phyloP scores from a whole-genome alignment of 2,329 filamentous ascomycete species.

The Fusarium sp. region DNA sequence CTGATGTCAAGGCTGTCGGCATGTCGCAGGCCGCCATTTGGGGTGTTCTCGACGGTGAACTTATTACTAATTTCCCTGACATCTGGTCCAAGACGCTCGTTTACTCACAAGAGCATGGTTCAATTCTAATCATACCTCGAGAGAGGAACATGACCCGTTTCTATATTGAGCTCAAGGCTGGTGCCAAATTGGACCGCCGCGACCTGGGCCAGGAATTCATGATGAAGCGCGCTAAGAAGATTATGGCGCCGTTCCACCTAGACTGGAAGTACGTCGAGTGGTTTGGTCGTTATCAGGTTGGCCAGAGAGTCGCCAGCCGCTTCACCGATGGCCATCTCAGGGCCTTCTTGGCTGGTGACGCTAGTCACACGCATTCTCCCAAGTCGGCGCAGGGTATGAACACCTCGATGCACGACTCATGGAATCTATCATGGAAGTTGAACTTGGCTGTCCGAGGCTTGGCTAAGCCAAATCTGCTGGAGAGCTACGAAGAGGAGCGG shows the following conservation, averaged over 20 bases:
- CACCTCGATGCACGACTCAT: constrained; percentile 69
- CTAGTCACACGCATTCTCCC: constrained; percentile 79
- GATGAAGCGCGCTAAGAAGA: constrained; percentile 74
- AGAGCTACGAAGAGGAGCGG: constrained; percentile 74
- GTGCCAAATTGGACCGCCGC: constrained; percentile 56
- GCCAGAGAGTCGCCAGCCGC: constrained; percentile 76
- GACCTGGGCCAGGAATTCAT: constrained; percentile 73
- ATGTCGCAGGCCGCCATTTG: constrained; percentile 70
- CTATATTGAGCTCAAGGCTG: constrained; percentile 69
- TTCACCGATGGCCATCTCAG: constrained; percentile 73
- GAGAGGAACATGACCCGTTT: constrained; percentile 79
- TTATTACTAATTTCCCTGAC: constrained; percentile 80
- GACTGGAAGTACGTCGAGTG: constrained; percentile 73
- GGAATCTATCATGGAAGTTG: constrained; percentile 70
- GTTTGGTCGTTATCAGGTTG: constrained; percentile 80
- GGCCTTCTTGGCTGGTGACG: constrained; percentile 78
- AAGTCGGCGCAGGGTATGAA: constrained; percentile 80
- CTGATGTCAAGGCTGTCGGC: constrained; percentile 66
- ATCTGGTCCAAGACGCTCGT: constrained; percentile 81
- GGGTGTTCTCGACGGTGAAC: constrained; percentile 79
- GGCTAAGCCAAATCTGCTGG: constrained; percentile 66
- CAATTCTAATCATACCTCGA: constrained; percentile 79
- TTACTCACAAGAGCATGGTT: constrained; percentile 75
- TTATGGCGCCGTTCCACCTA: constrained; percentile 69
- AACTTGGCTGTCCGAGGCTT: constrained; percentile 68